Percentiles rank a stretch among this genome's conserved stretches.
phyloP scores from a whole-genome alignment of 1,284 basidiomycete species.

The Naganishia albida region DNA sequence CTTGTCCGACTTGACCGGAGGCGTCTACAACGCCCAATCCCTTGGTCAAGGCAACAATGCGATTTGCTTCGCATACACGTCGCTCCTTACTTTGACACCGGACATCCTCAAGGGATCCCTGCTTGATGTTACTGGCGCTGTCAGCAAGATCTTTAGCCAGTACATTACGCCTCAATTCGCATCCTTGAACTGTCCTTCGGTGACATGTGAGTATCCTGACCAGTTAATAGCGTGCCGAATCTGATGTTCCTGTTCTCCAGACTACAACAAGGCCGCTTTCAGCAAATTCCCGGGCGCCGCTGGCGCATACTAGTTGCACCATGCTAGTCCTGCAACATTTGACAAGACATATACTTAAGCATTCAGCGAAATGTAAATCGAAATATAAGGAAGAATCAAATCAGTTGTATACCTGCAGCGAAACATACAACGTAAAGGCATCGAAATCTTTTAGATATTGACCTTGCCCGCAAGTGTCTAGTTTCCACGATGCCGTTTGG shows the following conservation, averaged over 20 bases:
- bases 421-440: too few relatives aligned
- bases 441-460: neutral
- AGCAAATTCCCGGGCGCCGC: slow-evolving; percentile 21
- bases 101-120: slow-evolving; percentile 21
- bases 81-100: slow-evolving; percentile 21
- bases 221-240: neutral
- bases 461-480: neutral
- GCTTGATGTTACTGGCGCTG: slow-evolving; percentile 14
- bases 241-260: neutral
- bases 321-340: neutral
- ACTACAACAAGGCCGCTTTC: slow-evolving; percentile 25
- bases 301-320: slow-evolving; percentile 5
- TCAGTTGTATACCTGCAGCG: neutral
- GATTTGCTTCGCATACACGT: slow-evolving; percentile 34
- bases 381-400: neutral
- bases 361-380: neutral
- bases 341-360: too few relatives aligned
- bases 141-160: slow-evolving; percentile 20
- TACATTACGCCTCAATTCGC: slow-evolving; percentile 22
- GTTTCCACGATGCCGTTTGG: neutral
- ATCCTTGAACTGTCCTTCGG: slow-evolving; percentile 24
- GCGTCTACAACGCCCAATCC: slow-evolving; percentile 34
- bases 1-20: slow-evolving; percentile 35
- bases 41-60: slow-evolving; percentile 36
- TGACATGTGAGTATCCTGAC: slow-evolving; percentile 12